Evolutionary conservation across 176 grass and related monocot species (phyloP).

Genomic region (Hordeum marinum): DNA sequence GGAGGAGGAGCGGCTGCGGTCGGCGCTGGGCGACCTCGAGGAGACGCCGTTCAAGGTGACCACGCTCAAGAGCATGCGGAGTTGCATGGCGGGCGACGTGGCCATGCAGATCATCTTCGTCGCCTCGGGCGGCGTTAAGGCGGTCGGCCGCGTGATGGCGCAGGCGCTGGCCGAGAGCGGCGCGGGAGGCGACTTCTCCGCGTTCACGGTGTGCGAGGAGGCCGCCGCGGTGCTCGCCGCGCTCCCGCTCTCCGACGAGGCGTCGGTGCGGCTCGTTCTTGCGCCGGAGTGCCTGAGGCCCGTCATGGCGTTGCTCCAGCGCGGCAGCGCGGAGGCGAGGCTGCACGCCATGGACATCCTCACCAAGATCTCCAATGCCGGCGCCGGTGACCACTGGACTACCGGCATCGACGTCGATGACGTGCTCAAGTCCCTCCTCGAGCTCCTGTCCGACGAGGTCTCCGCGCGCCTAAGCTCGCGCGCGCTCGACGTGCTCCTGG

Average conservation of each 20-base stretch:
- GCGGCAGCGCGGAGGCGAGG: conserved; percentile 70
- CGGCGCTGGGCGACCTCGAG: conserved; percentile 36
- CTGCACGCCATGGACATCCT: conserved; percentile 60
- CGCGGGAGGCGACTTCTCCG: conserved; percentile 44
- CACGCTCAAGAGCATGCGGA: conserved; percentile 46
- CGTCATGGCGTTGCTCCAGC: conserved; percentile 51
- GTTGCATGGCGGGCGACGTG: conserved; percentile 34
- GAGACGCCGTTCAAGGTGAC: conserved; percentile 81
- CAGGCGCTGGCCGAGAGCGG: conserved; percentile 34
- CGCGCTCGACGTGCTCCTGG: conserved; percentile 63
- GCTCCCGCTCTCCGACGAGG: conserved; percentile 45
- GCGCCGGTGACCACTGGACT: conserved; percentile 40
- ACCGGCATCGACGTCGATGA: conserved; percentile 28
- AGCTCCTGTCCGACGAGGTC: conserved; percentile 72
- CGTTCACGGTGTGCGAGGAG: conserved; percentile 69
- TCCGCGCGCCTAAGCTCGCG: conserved; percentile 65
- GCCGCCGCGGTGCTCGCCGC: conserved; percentile 51
- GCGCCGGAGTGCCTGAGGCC: conserved; percentile 44
- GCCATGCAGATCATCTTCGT: conserved; percentile 49
- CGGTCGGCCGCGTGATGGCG: conserved; percentile 42
- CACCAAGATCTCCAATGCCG: conserved; percentile 43
- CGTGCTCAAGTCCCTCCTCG: conserved; percentile 68
- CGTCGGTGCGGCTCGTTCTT: conserved; percentile 29
- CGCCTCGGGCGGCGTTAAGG: conserved; percentile 37
- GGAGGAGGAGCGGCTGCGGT: conserved; percentile 35